Conservation (phyloP, 192 early-diverging fungal species). For the Dimargaris verticillata region DNA sequence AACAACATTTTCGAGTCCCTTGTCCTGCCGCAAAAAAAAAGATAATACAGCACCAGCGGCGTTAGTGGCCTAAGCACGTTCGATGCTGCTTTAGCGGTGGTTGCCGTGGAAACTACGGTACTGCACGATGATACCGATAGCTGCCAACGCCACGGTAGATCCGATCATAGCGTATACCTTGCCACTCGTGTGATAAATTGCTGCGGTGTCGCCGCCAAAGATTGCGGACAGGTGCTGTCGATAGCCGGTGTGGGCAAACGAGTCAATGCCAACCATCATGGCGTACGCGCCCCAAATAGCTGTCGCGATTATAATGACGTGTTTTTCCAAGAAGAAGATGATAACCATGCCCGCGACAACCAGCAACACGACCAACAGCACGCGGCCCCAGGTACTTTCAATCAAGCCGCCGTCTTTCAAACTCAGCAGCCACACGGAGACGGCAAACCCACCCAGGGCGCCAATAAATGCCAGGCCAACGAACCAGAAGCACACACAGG, state of each 20-base stretch:
- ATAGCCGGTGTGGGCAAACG: slow-evolving; percentile 65
- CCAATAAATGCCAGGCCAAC: slow-evolving; percentile 63
- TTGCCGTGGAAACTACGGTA: slow-evolving; percentile 32
- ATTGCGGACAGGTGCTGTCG: slow-evolving; percentile 36
- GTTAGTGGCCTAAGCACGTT: background rate
- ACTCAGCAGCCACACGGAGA: slow-evolving; percentile 55
- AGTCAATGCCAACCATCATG: slow-evolving; percentile 64
- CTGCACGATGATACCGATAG: slow-evolving; percentile 50
- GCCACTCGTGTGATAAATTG: slow-evolving; percentile 28
- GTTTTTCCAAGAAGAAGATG: slow-evolving; percentile 43
- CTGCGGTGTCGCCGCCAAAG: slow-evolving; percentile 27
- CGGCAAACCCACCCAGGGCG: slow-evolving; percentile 56
- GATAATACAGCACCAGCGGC: background rate
- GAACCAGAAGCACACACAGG: slow-evolving; percentile 48
- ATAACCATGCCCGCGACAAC: slow-evolving; percentile 42
- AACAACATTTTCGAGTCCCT: background rate
- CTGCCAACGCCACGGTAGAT: slow-evolving; percentile 38
- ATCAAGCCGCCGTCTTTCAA: slow-evolving; percentile 44
- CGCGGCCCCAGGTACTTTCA: slow-evolving; percentile 39
- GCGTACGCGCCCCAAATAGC: slow-evolving; percentile 63
- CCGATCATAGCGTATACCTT: slow-evolving; percentile 58
- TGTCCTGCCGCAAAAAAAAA: too few species aligned
- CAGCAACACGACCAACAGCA: slow-evolving; percentile 48
- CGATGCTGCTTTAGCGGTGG: slow-evolving; percentile 3
- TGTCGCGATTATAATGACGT: slow-evolving; percentile 52